Evolutionary conservation across 2,329 filamentous ascomycete genomes (phyloP).

Genomic region (Fusarium tanahbumbuense): DNA sequence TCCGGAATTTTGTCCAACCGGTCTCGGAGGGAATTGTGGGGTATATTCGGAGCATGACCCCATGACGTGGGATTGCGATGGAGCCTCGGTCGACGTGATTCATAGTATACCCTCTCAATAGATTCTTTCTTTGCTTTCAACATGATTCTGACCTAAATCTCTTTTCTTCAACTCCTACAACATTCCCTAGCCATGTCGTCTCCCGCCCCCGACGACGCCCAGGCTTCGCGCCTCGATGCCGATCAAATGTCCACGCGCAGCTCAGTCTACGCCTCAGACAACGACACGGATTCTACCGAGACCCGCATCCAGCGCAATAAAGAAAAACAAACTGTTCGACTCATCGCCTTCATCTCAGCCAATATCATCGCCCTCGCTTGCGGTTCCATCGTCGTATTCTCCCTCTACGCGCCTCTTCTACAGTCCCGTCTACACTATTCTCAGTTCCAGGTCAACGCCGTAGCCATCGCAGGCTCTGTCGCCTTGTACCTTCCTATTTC

Average conservation of each 20-base stretch:
- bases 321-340: slow-evolving; percentile 52
- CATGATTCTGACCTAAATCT: slow-evolving; percentile 22
- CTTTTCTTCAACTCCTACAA: background rate
- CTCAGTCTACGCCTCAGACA: slow-evolving; percentile 40
- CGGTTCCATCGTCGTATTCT: slow-evolving; percentile 92
- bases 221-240: slow-evolving; percentile 35
- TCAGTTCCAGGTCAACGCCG: slow-evolving; percentile 90
- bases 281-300: slow-evolving; percentile 33
- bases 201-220: slow-evolving; percentile 29
- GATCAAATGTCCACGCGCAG: slow-evolving; percentile 44
- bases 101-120: background rate
- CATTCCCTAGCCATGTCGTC: slow-evolving; percentile 36
- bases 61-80: slow-evolving; percentile 40
- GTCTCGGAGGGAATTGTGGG: slow-evolving; percentile 30
- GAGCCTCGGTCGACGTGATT: slow-evolving; percentile 34
- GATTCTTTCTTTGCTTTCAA: background rate
- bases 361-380: slow-evolving; percentile 77
- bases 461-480: slow-evolving; percentile 87
- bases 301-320: slow-evolving; percentile 42
- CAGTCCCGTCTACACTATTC: slow-evolving; percentile 87
- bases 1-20: slow-evolving; percentile 19
- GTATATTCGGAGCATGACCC: slow-evolving; percentile 19
- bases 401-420: slow-evolving; percentile 91
- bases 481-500: slow-evolving; percentile 94
- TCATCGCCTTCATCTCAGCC: slow-evolving; percentile 65